Base-by-base conservation (phyloP, 1,284 basidiomycete species). In the Heterobasidion occidentale region DNA sequence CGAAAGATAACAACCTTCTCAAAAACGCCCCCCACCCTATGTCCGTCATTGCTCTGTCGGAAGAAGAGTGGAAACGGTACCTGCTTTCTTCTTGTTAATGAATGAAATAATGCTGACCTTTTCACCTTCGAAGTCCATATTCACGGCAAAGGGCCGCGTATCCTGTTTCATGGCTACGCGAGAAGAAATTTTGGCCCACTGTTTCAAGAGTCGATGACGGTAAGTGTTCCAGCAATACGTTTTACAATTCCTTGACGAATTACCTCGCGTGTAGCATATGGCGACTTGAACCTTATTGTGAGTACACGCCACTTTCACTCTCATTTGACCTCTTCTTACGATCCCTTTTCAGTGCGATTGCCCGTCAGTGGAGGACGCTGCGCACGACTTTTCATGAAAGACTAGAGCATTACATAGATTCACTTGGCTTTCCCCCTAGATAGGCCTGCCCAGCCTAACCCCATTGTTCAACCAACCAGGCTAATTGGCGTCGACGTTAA, bases 11-110 rank as follows among this genome's bases (percentile, higher is more conserved):
- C 74, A 98, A 98, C 70, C 71, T 97, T 46, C 78, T 99, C 63
- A 94, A 89, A 74, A 94, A 97, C 66, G 93, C 96, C 0, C 96
- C 96, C 46, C 96, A 98, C 70, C 88, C 96, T 0, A 79, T 92
- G 46, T 82, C 86, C 46, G 79, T 88, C 46, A 77, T 98, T 55
- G 77, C 85, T 7, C 61, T 81, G 15, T 75, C 86, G 11, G 86
- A 87, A 53, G 79, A 79, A 54, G 78, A 93, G 59, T 99, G 96
- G 96, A 84, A 90, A 63, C 79, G 84, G 88, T 90, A 52, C 48
- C 83, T 44, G 14, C n/a, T 42, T 55, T 36, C 15, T 17, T 44
- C 27, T 55, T 50, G 38, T 12, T 7, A n/a, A 34, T 27, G 11
- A 38, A 36, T 56, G 27, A 53, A 9, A 52, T 51, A 46, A 44